These are phyloP conservation scores for Fraxinus xanthoxyloides DNA, from an alignment of 305 asterid species.

Conservation along the genomic window DNA sequence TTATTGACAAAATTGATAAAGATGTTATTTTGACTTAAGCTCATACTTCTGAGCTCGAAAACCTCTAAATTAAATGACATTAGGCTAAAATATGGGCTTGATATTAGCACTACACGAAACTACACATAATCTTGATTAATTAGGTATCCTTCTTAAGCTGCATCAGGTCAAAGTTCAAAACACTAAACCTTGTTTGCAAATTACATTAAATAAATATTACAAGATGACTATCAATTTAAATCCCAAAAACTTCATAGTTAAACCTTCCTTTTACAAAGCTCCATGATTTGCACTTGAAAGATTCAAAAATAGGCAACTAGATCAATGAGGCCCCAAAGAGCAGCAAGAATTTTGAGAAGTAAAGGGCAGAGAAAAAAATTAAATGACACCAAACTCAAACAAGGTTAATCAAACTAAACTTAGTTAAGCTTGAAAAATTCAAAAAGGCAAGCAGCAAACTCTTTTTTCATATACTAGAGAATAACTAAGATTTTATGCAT, in stretches of 20 bases:
- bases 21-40: background rate
- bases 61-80: background rate
- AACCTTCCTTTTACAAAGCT: background rate
- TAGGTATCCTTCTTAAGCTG: background rate
- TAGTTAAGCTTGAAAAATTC: background rate
- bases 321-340: background rate
- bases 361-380: background rate
- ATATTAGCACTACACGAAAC: background rate
- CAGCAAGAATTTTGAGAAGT: background rate
- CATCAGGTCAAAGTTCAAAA: background rate
- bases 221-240: background rate
- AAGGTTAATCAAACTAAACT: background rate
- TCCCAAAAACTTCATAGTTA: background rate
- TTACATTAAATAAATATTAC: background rate
- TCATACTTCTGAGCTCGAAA: background rate
- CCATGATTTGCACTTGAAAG: background rate
- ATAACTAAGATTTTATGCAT: background rate
- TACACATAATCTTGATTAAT: background rate
- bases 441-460: background rate
- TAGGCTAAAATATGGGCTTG: background rate
- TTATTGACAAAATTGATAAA: background rate
- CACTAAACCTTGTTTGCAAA: background rate
- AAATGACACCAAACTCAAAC: background rate
- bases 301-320: background rate
- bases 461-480: background rate